Conservation (phyloP, 1,284 basidiomycete genomes). For the Cryptococcus depauperatus region DNA sequence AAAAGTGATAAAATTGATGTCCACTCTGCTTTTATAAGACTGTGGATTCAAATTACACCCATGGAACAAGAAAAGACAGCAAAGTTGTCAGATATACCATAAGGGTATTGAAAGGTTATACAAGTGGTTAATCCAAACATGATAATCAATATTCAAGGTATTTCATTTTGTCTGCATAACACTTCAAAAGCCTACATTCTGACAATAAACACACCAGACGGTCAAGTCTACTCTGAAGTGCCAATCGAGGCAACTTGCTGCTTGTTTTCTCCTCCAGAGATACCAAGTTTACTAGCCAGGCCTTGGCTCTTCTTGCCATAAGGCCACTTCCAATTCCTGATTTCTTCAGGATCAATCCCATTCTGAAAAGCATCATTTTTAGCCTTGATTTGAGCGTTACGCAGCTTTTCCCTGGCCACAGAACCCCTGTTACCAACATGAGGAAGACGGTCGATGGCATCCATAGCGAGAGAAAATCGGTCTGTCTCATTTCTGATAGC, state of each 20-base stretch:
- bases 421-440: conserved; percentile 22
- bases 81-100: no score
- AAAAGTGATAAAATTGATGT: no score
- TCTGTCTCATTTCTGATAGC: conserved; percentile 35
- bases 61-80: no score
- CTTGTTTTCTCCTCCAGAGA: conserved; percentile 8
- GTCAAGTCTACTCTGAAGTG: conserved; percentile 18
- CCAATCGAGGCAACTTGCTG: conserved; percentile 17
- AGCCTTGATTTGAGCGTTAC: conserved; percentile 24
- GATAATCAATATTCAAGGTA: no score
- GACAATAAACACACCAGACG: no score
- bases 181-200: no score
- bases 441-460: conserved; percentile 32
- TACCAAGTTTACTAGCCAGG: conserved; percentile 11
- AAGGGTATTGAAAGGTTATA: no score
- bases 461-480: conserved; percentile 34
- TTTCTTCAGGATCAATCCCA: conserved; percentile 21
- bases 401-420: conserved; percentile 27
- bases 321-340: conserved; percentile 24
- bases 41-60: no score
- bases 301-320: conserved; percentile 8
- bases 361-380: conserved; percentile 26
- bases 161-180: no score
- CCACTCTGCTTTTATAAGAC: no score
- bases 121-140: no score